Evolutionary conservation across 331 rosid species (phyloP).

Genomic region (Quercus tomentella): DNA sequence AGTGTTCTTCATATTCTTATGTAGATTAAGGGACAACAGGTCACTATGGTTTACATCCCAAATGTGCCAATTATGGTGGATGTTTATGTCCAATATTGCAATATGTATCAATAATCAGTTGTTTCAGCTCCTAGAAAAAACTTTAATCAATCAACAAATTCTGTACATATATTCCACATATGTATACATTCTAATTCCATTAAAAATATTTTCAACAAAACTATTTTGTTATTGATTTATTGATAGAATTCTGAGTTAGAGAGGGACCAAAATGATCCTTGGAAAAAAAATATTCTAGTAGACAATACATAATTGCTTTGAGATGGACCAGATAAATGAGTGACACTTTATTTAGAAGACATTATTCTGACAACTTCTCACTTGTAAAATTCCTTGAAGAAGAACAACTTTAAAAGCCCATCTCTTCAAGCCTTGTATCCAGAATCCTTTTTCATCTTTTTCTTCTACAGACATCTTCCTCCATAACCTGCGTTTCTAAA

Average conservation of each 20-base stretch:
- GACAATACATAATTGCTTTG: constrained; percentile 32
- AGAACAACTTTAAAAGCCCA: constrained; percentile 15
- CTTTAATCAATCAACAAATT: not conserved
- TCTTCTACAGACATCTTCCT: constrained; percentile 71
- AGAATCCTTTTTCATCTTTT: constrained; percentile 18
- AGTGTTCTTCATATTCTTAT: not conserved
- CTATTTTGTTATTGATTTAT: not conserved
- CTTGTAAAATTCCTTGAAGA: constrained; percentile 30
- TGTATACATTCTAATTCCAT: not conserved
- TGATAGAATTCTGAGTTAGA: not conserved
- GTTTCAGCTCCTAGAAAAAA: not conserved
- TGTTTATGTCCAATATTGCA: not conserved
- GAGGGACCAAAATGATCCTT: not conserved
- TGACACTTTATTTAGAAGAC: constrained; percentile 39
- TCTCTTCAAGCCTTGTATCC: constrained; percentile 25
- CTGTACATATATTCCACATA: not conserved
- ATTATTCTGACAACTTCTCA: constrained; percentile 32
- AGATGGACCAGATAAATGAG: constrained; percentile 36
- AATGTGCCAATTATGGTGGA: not conserved
- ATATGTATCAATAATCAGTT: not conserved
- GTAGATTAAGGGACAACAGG: not conserved
- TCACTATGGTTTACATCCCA: not conserved
- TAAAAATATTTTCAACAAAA: not conserved
- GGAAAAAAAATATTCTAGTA: constrained; percentile 10
- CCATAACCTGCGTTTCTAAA: constrained; percentile 99